phyloP scores from a whole-genome alignment of 345 rosid species.

The Lepidium aucheri region DNA sequence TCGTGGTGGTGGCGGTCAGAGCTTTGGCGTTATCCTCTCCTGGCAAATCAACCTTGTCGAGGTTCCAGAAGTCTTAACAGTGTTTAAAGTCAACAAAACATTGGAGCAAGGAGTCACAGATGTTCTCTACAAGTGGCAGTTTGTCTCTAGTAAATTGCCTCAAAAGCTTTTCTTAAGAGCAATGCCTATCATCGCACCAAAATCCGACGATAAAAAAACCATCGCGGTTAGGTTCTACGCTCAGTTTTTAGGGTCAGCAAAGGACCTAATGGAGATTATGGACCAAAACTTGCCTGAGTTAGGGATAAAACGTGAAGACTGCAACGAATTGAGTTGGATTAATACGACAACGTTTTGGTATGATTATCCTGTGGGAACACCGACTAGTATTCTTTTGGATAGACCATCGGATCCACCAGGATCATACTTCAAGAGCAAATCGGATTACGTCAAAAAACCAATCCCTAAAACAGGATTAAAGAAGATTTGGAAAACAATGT shows the following conservation, averaged over 20 bases:
- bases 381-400: slow-evolving; percentile 16
- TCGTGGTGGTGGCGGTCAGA: slow-evolving; percentile 52
- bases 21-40: slow-evolving; percentile 44
- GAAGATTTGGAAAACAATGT: slow-evolving; percentile 26
- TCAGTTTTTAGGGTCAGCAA: slow-evolving; percentile 33
- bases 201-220: background rate
- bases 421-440: slow-evolving; percentile 32
- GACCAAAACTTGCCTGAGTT: slow-evolving; percentile 27
- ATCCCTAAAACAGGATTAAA: slow-evolving; percentile 24
- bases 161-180: slow-evolving; percentile 32
- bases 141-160: slow-evolving; percentile 24
- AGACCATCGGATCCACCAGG: background rate
- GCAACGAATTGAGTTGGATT: slow-evolving; percentile 38
- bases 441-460: slow-evolving; percentile 36
- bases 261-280: slow-evolving; percentile 15
- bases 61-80: slow-evolving; percentile 37
- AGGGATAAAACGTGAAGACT: slow-evolving; percentile 31
- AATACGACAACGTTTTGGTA: slow-evolving; percentile 24
- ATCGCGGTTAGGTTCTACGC: slow-evolving; percentile 25
- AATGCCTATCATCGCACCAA: background rate
- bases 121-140: slow-evolving; percentile 31
- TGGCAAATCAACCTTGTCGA: slow-evolving; percentile 41
- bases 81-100: slow-evolving; percentile 25
- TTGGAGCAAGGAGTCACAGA: slow-evolving; percentile 27
- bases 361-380: slow-evolving; percentile 13